Conservation (phyloP, 78 protist genomes). For the Dictyostelium brefeldianum region DNA sequence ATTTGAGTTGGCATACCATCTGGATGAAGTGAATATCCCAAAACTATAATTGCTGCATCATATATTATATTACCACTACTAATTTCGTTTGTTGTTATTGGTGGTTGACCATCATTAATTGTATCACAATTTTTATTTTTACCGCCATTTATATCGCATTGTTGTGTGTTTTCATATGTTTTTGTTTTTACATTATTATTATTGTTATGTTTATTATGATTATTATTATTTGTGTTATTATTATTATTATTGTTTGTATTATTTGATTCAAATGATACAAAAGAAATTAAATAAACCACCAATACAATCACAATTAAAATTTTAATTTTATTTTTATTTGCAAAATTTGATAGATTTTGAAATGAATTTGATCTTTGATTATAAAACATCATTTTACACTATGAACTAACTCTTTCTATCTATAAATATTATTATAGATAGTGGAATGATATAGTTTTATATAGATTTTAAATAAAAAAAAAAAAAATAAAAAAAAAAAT, state of each 20-base stretch:
- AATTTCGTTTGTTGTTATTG: neutral
- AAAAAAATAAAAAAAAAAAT: too few species aligned
- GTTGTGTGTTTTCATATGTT: neutral
- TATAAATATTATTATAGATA: too few species aligned
- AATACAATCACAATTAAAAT: conserved; percentile 2
- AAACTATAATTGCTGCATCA: conserved; percentile 17
- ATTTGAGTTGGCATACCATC: conserved; percentile 77
- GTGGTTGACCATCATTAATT: neutral
- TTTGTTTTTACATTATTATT: neutral
- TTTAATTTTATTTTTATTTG: conserved; percentile 15
- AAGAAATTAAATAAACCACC: conserved; percentile 8
- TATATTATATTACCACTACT: neutral
- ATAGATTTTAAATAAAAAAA: too few species aligned
- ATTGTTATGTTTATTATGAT: neutral
- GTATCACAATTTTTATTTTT: neutral
- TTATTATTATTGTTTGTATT: neutral
- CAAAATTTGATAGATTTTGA: neutral
- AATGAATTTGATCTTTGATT: neutral
- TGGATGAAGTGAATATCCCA: conserved; percentile 36
- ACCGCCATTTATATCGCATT: neutral
- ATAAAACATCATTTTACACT: neutral
- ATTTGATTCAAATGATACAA: conserved; percentile 18
- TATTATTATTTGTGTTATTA: neutral
- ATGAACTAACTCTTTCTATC: too few species aligned
- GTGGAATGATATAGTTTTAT: too few species aligned